A percentile compares a stretch with the other conserved stretches of the same genome.
Conservation (phyloP, 345 rosid species). For the Streptanthus diversifolius region DNA sequence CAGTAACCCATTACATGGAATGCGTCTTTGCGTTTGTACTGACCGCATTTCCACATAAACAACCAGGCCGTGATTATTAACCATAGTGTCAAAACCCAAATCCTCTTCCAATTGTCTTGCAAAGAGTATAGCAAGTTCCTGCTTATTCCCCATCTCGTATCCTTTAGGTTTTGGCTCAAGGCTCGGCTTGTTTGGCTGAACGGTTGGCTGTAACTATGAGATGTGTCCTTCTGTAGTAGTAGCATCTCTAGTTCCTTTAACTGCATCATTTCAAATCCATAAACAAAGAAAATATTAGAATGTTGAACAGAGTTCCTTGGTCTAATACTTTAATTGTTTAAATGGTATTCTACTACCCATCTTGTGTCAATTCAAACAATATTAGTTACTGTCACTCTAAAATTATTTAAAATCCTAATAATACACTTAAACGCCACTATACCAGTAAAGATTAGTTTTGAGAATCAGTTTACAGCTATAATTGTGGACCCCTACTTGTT, state of each 20-base stretch:
- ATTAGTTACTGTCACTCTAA: neutral
- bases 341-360: neutral
- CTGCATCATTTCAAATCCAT: slow-evolving; percentile 40
- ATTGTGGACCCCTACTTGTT: slow-evolving; percentile 2
- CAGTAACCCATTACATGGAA: slow-evolving; percentile 85
- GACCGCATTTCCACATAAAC: slow-evolving; percentile 74
- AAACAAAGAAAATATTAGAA: neutral
- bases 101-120: slow-evolving; percentile 76
- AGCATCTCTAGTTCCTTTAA: slow-evolving; percentile 90
- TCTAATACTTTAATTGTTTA: neutral
- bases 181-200: slow-evolving; percentile 93
- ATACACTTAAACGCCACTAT: neutral
- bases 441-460: neutral
- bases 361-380: neutral
- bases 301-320: neutral
- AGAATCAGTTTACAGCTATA: neutral
- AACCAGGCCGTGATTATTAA: slow-evolving; percentile 60
- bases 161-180: slow-evolving; percentile 80
- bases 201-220: slow-evolving; percentile 79
- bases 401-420: neutral
- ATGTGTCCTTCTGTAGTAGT: slow-evolving; percentile 82
- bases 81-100: slow-evolving; percentile 86
- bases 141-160: slow-evolving; percentile 51
- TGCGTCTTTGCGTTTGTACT: slow-evolving; percentile 64
- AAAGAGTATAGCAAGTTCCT: slow-evolving; percentile 49